Base-by-base conservation (phyloP, 352 stramenopile species). In the Plasmopara viticola region DNA sequence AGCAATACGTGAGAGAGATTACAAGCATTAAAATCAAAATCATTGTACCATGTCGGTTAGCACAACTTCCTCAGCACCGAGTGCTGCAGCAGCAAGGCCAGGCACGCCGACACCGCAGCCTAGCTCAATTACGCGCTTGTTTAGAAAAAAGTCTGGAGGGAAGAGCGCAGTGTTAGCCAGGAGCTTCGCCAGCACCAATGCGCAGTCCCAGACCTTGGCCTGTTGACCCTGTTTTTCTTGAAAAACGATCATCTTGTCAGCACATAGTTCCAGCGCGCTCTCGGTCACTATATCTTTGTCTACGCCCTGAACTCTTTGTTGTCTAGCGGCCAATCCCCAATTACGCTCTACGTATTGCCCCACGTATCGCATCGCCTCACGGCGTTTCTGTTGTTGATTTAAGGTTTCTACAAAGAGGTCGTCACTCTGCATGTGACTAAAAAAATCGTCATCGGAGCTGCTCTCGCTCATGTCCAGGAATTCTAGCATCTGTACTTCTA, bases 121-220 rank as follows among this genome's bases (percentile, higher is more conserved):
- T 46, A 84, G 43, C 48, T 84, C 72, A 47, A 81, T 69, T 12
- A 84, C 70, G 6, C 63, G 70, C 51, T 81, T 84, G 60, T 60
- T 60, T 9, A 40, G 33, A 48, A 84, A 84, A 61, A 68, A 77
- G 29, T 57, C 62, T 48, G 33, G n/a, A 9, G 64, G 34, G 40
- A 81, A 84, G 37, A 60, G 73, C 13, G 15, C 33, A 7, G 64
- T 38, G 17, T 72, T 63, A 5, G 59, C 53, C 17, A 84, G 55
- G 33, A 84, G 78, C 56, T 75, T 77, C 50, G 72, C 66, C 37
- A 84, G 46, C 45, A 84, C 68, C 20, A 84, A 51, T 20, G 72
- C 72, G 29, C 72, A 84, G 41, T 84, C 72, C 72, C 72, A 84
- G 3, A 84, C 72, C 35, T 79, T 77, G 45, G 70, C 70, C 44